phyloP scores from a whole-genome alignment of 495 filamentous ascomycete genomes.

The Hypoxylon rickii region DNA sequence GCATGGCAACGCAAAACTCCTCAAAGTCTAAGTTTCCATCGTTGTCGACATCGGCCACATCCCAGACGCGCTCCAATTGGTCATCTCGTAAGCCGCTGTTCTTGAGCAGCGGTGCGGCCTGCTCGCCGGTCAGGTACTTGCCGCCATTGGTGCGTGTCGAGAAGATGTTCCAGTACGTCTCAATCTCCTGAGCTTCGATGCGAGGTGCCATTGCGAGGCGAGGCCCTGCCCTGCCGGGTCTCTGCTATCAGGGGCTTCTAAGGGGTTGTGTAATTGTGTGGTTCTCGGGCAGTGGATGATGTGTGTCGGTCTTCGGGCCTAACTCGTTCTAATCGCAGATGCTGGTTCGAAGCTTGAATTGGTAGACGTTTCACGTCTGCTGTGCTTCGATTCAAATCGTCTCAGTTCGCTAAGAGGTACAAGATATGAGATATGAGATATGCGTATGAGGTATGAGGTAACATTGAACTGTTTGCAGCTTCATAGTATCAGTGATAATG shows the following conservation, averaged over 20 bases:
- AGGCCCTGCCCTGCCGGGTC: neutral
- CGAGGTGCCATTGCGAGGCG: conserved; percentile 65
- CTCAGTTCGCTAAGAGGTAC: too few species aligned
- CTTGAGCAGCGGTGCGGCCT: conserved; percentile 92
- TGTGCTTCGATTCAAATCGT: neutral
- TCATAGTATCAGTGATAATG: too few species aligned
- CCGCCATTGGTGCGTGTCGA: conserved; percentile 80
- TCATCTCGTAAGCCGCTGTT: conserved; percentile 92
- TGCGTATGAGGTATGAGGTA: conserved; percentile 10
- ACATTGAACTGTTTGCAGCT: too few species aligned
- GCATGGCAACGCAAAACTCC: conserved; percentile 99
- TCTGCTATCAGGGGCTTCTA: too few species aligned
- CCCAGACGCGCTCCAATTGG: conserved; percentile 96
- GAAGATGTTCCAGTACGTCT: conserved; percentile 99
- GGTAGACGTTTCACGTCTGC: neutral
- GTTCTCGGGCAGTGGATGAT: too few species aligned
- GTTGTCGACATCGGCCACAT: conserved; percentile 93
- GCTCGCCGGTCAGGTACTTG: conserved; percentile 81
- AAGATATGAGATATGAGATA: too few species aligned
- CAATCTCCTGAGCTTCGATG: conserved; percentile 94
- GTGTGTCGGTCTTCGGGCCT: too few species aligned
- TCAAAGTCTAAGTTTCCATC: conserved; percentile 98
- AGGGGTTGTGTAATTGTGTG: neutral
- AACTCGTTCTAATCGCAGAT: neutral
- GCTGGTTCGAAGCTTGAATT: neutral